phyloP scores from a whole-genome alignment of 139 green algal genomes.

The Chlorella sorokiniana region DNA sequence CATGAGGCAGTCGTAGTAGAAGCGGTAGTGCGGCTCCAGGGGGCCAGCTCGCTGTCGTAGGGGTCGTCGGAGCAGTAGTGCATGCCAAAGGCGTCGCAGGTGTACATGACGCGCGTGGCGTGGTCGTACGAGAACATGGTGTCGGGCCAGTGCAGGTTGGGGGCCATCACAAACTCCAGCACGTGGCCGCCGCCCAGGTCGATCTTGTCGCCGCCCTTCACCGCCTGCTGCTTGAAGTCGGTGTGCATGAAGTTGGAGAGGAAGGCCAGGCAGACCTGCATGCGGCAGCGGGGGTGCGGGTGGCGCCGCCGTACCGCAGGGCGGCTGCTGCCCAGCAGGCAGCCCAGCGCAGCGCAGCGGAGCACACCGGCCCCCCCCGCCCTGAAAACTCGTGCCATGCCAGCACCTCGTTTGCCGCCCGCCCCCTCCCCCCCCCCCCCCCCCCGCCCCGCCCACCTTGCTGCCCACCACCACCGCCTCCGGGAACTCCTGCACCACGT shows the following conservation, averaged over 20 bases:
- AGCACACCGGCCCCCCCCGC: too few species aligned
- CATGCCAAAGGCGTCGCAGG: slow-evolving; percentile 95
- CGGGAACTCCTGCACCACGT: slow-evolving; percentile 82
- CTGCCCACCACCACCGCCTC: slow-evolving; percentile 81
- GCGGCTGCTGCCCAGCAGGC: neutral
- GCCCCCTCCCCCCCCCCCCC: neutral
- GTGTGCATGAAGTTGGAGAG: slow-evolving; percentile 73
- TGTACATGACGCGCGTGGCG: slow-evolving; percentile 92
- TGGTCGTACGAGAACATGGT: slow-evolving; percentile 95
- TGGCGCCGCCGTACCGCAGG: neutral
- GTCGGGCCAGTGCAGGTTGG: slow-evolving; percentile 97
- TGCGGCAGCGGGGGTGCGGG: neutral
- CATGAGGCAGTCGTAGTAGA: slow-evolving; percentile 99
- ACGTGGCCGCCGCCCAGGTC: slow-evolving; percentile 87
- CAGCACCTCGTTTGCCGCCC: neutral
- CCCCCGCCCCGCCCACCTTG: slow-evolving; percentile 72
- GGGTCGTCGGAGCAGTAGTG: slow-evolving; percentile 90
- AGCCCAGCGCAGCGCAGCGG: too few species aligned
- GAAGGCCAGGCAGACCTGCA: slow-evolving; percentile 66
- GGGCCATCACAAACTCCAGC: slow-evolving; percentile 96
- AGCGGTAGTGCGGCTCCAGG: slow-evolving; percentile 77
- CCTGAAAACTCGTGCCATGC: too few species aligned
- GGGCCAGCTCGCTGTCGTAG: slow-evolving; percentile 70
- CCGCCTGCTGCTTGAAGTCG: slow-evolving; percentile 59
- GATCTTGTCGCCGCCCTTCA: slow-evolving; percentile 91